These are phyloP conservation scores for Oryza rufipogon DNA, from an alignment of 176 grass and related monocot species.

Conservation along the genomic window DNA sequence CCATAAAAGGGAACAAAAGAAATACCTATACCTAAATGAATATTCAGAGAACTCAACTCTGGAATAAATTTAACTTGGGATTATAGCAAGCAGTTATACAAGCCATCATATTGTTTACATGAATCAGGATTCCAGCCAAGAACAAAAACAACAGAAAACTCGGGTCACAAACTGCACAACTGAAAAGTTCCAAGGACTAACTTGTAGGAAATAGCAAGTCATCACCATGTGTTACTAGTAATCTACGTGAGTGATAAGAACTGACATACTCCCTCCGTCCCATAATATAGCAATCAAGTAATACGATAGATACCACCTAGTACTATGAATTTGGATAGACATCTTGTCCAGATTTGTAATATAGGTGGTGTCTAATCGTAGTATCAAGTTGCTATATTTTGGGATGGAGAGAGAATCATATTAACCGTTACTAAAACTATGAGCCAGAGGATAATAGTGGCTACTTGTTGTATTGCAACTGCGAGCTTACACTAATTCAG, in stretches of 20 bases:
- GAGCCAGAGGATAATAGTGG: background rate
- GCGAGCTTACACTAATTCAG: constrained; percentile 2
- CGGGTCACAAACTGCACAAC: constrained; percentile 22
- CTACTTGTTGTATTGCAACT: background rate
- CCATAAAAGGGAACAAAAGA: background rate
- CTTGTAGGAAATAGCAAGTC: no score
- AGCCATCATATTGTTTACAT: background rate
- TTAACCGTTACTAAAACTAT: background rate
- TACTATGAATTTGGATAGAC: no score
- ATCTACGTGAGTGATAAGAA: background rate
- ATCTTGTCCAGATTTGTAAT: no score
- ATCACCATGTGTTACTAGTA: no score
- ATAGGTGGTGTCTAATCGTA: no score
- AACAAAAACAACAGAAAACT: background rate
- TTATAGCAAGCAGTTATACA: constrained; percentile 14
- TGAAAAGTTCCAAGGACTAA: background rate
- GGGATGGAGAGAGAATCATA: no score
- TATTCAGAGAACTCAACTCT: background rate
- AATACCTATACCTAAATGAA: constrained; percentile 6
- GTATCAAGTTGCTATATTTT: no score
- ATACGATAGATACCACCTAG: no score
- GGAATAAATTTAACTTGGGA: background rate
- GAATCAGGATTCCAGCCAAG: background rate
- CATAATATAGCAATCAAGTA: no score
- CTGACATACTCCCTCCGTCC: background rate